These are phyloP conservation scores for Puccinia triticina DNA, from an alignment of 1,284 basidiomycete genomes.

Conservation along the genomic window DNA sequence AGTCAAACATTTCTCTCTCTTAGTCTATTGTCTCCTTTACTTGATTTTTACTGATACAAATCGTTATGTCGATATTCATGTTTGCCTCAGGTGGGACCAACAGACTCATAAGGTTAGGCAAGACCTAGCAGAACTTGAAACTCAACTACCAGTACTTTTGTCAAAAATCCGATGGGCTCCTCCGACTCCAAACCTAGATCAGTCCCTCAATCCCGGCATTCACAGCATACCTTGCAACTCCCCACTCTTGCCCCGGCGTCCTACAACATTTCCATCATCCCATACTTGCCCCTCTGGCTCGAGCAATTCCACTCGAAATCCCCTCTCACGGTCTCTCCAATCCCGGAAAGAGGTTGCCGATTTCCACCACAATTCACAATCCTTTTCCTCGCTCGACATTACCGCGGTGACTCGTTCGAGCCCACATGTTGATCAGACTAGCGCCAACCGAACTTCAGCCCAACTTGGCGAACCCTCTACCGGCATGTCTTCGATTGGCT, in stretches of 20 bases:
- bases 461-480: background rate
- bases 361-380: background rate
- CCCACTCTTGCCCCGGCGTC: background rate
- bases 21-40: background rate
- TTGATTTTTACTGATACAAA: background rate
- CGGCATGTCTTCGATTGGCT: background rate
- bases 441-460: background rate
- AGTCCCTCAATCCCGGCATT: background rate
- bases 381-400: background rate
- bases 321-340: slow-evolving; percentile 25
- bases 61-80: background rate
- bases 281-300: slow-evolving; percentile 12
- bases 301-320: slow-evolving; percentile 15
- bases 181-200: background rate
- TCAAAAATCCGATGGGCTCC: slow-evolving; percentile 41
- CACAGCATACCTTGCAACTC: background rate
- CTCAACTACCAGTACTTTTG: slow-evolving; percentile 29
- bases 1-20: background rate
- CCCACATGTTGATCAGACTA: slow-evolving; percentile 23
- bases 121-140: slow-evolving; percentile 36
- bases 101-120: slow-evolving; percentile 39
- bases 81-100: slow-evolving; percentile 40
- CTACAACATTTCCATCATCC: background rate
- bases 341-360: slow-evolving; percentile 25
- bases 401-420: background rate